Percentiles rank a stretch among this genome's conserved stretches.
Evolutionary conservation across 73 alveolate species (phyloP).

Genomic region (Effrenium voratum): DNA sequence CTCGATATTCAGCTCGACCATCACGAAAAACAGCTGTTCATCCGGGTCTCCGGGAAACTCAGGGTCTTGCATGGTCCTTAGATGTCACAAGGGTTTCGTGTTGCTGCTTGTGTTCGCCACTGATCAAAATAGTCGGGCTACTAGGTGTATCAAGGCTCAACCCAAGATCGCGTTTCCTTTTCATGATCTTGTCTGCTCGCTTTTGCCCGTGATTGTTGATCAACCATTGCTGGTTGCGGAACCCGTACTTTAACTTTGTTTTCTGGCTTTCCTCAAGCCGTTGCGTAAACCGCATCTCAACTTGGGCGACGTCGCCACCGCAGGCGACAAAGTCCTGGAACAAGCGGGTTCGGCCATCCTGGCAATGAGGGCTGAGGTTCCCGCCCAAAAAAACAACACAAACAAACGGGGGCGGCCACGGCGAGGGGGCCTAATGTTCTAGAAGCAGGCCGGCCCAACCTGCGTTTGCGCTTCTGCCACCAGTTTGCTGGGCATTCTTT

Average conservation of each 20-base stretch:
- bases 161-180: background rate
- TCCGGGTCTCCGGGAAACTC: slow-evolving; percentile 29
- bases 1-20: slow-evolving; percentile 25
- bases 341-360: background rate
- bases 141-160: background rate
- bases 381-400: background rate
- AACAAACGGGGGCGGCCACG: background rate
- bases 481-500: slow-evolving; percentile 24
- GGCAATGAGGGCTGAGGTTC: background rate
- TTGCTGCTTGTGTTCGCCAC: background rate
- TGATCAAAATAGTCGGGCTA: background rate
- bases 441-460: background rate
- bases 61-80: slow-evolving; percentile 49
- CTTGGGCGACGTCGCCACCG: slow-evolving; percentile 3
- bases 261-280: slow-evolving; percentile 4
- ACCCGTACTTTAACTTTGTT: background rate
- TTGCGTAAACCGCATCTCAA: background rate
- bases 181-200: background rate
- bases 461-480: background rate
- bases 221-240: slow-evolving; percentile 6
- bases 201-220: background rate
- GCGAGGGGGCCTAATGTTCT: background rate
- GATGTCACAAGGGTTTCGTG: background rate
- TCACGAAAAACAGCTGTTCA: background rate
- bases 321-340: background rate